Base-by-base conservation (phyloP, 1,139 yeast genomes). In the Barnettozyma hawaiiensis region DNA sequence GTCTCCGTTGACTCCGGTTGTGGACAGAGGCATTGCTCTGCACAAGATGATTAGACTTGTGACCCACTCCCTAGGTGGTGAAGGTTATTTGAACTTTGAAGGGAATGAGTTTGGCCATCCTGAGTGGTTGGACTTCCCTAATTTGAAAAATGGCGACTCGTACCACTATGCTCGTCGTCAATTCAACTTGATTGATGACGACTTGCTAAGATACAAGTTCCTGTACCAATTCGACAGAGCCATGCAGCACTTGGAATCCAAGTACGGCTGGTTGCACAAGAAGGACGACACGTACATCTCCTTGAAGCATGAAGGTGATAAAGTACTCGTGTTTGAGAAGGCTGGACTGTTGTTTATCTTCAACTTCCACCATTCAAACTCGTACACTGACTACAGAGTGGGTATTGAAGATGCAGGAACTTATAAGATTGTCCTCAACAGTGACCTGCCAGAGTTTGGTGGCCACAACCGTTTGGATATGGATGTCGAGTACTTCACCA, bases 61-160 rank as follows among this genome's bases (percentile, higher is more conserved):
- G 26, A 90, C 97, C 1, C 92, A 86, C 58, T 69, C 92, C 0
- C 70, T 92, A 21, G 97, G 97, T 39, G 98, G 98, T 46, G 97
- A 92, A 63, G 97, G 96, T 0, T 92, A 90, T 61, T 75, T 92
- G 58, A 90, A 89, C 60, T 92, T 92, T 59, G 97, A 90, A 69
- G 98, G 98, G 45, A 92, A 92, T 59, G 98, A 92, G 65, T 92
- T 92, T 67, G 98, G 98, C 14, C 98, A 92, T 58, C 98, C 98
- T 3, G 98, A 92, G 62, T 92, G 98, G 98, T 74, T 92, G 39
- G 98, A 92, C 63, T 92, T 92, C 72, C 98, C 98, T 11, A 78
- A 97, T 54, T 83, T 52, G 33, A 97, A 96, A 37, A 92, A 92
- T 63, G 73, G 74, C 31, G 90, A 89, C 62, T 82, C 95, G 18